A percentile compares a stretch with the other conserved stretches of the same genome.
Evolutionary conservation across 2,329 filamentous ascomycete species (phyloP).

Genomic region (Trichocomaceae sp.): DNA sequence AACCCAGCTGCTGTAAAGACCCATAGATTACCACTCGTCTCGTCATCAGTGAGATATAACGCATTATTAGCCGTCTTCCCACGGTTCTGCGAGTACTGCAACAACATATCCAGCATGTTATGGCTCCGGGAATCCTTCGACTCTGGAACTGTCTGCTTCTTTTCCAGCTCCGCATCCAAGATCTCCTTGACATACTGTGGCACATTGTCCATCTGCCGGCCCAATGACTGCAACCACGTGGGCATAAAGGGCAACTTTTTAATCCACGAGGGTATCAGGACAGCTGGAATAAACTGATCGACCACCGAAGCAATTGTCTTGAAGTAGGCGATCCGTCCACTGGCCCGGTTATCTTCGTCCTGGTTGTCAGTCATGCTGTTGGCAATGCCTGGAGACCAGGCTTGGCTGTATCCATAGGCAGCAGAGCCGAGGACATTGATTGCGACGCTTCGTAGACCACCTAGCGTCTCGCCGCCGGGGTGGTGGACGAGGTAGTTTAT

Average conservation of each 20-base stretch:
- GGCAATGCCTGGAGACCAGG: constrained; percentile 23
- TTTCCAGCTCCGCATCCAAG: constrained; percentile 18
- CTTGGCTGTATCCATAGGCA: constrained; percentile 27
- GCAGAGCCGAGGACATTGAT: constrained; percentile 35
- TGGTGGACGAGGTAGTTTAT: constrained; percentile 21
- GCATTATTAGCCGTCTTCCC: constrained; percentile 14
- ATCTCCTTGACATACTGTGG: constrained; percentile 24
- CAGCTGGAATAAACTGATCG: constrained; percentile 24
- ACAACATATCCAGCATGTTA: constrained; percentile 27
- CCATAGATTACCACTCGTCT: constrained; percentile 43
- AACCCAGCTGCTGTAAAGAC: constrained; percentile 44
- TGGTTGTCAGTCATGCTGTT: constrained; percentile 8
- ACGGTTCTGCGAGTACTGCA: constrained; percentile 22
- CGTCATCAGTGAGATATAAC: constrained; percentile 29
- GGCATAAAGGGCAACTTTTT: constrained; percentile 24
- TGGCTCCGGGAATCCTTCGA: constrained; percentile 14
- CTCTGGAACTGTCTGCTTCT: not conserved
- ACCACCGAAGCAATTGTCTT: constrained; percentile 27
- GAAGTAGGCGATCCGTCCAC: constrained; percentile 24
- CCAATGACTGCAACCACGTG: constrained; percentile 20
- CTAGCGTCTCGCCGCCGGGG: constrained; percentile 21
- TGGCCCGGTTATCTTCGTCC: constrained; percentile 11
- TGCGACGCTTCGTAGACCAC: constrained; percentile 27
- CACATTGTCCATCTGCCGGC: constrained; percentile 21
- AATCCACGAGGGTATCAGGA: constrained; percentile 23